Conservation (phyloP, 495 filamentous ascomycete species). For the Penicillium steckii region DNA sequence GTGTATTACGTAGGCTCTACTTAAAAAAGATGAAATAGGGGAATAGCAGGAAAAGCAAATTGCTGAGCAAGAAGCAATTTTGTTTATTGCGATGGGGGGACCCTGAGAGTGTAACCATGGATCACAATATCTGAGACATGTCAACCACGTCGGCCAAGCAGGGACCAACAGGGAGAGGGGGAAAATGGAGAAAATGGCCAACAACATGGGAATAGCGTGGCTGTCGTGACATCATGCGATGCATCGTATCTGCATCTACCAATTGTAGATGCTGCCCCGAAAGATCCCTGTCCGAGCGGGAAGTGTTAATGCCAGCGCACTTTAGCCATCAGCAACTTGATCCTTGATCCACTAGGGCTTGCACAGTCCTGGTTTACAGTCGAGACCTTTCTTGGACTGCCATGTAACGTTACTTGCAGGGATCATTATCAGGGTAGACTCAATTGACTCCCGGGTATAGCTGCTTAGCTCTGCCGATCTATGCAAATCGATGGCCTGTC, state of each 20-base stretch:
- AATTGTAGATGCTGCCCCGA: conserved; percentile 5
- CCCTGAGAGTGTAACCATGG: neutral
- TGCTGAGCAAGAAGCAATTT: neutral
- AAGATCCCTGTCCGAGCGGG: conserved; percentile 5
- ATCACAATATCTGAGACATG: neutral
- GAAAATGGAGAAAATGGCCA: neutral
- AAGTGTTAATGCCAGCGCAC: conserved; percentile 7
- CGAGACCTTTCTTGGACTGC: conserved; percentile 1
- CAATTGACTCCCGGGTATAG: conserved; percentile 13
- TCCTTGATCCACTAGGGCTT: neutral
- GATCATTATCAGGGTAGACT: conserved; percentile 4
- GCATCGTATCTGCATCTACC: conserved; percentile 6
- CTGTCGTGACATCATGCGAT: conserved; percentile 14
- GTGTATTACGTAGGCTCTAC: neutral
- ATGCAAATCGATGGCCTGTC: neutral
- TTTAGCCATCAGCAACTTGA: neutral
- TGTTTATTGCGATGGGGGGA: conserved; percentile 1
- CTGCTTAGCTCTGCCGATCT: conserved; percentile 3
- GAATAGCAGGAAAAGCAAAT: neutral
- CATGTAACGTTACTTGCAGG: conserved; percentile 29
- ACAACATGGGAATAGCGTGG: neutral
- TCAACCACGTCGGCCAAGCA: neutral
- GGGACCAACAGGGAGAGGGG: neutral
- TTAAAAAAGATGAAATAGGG: neutral
- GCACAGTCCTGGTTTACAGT: neutral